Conservation (phyloP, 2,329 filamentous ascomycete genomes). For the Xylariaceae sp. region DNA sequence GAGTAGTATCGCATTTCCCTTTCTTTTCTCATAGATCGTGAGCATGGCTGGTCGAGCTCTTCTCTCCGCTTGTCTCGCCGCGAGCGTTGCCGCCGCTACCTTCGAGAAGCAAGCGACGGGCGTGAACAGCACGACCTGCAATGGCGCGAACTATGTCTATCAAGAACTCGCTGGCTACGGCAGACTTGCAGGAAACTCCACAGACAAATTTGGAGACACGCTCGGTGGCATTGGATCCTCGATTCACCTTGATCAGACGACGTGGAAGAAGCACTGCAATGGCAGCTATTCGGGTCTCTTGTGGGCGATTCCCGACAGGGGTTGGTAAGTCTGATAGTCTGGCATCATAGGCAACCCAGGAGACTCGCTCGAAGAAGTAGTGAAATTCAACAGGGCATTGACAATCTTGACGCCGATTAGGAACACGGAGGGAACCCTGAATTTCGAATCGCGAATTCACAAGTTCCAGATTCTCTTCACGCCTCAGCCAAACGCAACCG, state of each 20-base stretch:
- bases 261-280: conserved; percentile 55
- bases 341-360: not conserved
- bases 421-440: conserved; percentile 70
- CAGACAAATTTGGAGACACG: conserved; percentile 68
- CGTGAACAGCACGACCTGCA: conserved; percentile 44
- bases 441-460: conserved; percentile 67
- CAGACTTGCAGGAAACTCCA: conserved; percentile 52
- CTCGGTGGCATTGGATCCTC: conserved; percentile 65
- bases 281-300: conserved; percentile 59
- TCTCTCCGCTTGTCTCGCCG: conserved; percentile 10
- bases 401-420: conserved; percentile 7
- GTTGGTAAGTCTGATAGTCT: conserved; percentile 47
- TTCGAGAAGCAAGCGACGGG: conserved; percentile 4
- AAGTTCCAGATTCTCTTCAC: conserved; percentile 62
- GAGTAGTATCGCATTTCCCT: too few species aligned
- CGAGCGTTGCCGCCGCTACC: conserved; percentile 7
- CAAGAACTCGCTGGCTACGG: conserved; percentile 66
- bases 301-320: conserved; percentile 64
- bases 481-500: conserved; percentile 49
- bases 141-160: conserved; percentile 63
- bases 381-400: too few species aligned
- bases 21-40: too few species aligned
- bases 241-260: conserved; percentile 51
- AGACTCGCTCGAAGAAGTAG: not conserved
- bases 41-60: conserved; percentile 5